Evolutionary conservation across 2,329 filamentous ascomycete genomes (phyloP), one percentile per base, ranked within the genome.

Genomic region (Emmonsiellopsis sp.): DNA sequence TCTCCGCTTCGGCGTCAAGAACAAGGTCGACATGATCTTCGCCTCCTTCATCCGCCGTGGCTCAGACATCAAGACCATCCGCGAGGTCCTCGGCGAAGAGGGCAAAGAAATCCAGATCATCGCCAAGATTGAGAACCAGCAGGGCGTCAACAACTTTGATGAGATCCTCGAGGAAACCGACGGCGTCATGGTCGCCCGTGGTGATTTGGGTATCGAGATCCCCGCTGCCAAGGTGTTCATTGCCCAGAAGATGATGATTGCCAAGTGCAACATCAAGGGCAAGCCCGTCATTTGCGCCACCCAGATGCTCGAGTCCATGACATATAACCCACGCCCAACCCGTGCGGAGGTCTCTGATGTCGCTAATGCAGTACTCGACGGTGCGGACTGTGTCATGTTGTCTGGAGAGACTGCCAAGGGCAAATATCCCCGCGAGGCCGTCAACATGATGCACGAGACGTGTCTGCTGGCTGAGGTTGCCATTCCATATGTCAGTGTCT

Each of bases 161-260:
- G 92, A 97, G 78, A 98, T 98, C 67, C 84, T 98, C 56, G 81
- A 83, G 69, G 89, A 91, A 78, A 97, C 93, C 5, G 93, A 98
- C 72, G 93, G 93, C 81, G 91, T 98, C 78, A 98, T 98, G 93
- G 93, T 98, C 63, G 93, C 93, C 67, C 92, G 93, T 83, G 93
- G 93, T 78, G 93, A 97, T 70, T 78, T 95, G 60, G 93, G 93
- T 79, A 98, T 98, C 65, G 93, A 98, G 78, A 98, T 98, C 65
- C 92, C 93, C 49, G 92, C 93, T 57, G 89, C 92, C 60, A 93
- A 98, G 81, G 93, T 98, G 62, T 98, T 98, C 75, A 89, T 95
- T 63, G 93, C 93, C 54, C 93, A 98, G 81, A 98, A 98, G 87
- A 98, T 98, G 88, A 91, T 98, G 83, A 98, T 98, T 74, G 91